phyloP scores from a whole-genome alignment of 208 protist species.

The Leishmania braziliensis region DNA sequence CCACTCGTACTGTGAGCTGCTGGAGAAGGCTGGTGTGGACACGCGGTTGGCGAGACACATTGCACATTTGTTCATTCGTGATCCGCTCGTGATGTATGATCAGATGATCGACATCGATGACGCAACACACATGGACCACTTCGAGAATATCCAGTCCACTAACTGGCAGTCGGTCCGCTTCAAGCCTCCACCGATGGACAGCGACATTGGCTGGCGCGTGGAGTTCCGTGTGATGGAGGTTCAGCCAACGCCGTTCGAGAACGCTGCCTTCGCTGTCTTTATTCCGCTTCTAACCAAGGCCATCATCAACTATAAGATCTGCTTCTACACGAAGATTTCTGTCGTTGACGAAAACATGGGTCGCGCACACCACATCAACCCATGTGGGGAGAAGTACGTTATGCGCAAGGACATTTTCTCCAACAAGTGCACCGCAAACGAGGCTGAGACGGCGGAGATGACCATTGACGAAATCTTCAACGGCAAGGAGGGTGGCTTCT shows the following conservation, averaged over 20 bases:
- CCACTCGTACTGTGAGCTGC: constrained; percentile 65
- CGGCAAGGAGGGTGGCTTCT: constrained; percentile 85
- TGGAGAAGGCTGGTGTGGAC: constrained; percentile 93
- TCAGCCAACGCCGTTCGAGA: constrained; percentile 98
- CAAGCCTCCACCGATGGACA: constrained; percentile 92
- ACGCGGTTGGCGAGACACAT: constrained; percentile 94
- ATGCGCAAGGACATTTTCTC: constrained; percentile 94
- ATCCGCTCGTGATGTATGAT: constrained; percentile 97
- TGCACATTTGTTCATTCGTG: constrained; percentile 98
- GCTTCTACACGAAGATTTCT: constrained; percentile 97
- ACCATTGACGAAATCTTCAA: constrained; percentile 97
- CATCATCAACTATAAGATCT: constrained; percentile 95
- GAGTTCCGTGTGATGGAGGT: constrained; percentile 98
- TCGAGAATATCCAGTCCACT: constrained; percentile 99
- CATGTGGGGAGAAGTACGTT: constrained; percentile 91
- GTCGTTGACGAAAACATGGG: constrained; percentile 98
- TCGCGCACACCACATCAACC: constrained; percentile 90
- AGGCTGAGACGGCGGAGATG: constrained; percentile 79
- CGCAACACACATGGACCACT: constrained; percentile 94
- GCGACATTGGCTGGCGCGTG: constrained; percentile 95
- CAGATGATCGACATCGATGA: constrained; percentile 96
- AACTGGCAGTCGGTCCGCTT: constrained; percentile 98
- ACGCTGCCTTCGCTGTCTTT: constrained; percentile 98
- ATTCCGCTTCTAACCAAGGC: constrained; percentile 94
- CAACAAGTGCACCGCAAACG: constrained; percentile 36